Base-by-base conservation (phyloP, 768 basidiomycete species). In the Lentinula guzmanii region DNA sequence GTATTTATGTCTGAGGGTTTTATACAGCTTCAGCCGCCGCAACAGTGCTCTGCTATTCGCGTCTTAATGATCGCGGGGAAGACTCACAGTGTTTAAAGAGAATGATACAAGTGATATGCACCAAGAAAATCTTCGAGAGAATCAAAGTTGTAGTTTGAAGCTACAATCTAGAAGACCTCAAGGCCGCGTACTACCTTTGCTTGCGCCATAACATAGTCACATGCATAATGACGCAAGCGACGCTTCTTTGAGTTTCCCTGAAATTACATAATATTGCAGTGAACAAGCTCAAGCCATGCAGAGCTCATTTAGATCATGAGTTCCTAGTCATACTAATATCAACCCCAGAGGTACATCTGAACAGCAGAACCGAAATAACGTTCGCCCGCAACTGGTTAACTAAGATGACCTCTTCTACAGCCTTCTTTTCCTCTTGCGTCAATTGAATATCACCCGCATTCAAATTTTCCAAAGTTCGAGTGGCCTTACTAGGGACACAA, bases 391-490 rank as follows among this genome's bases (percentile, higher is more conserved):
- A 59, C 58, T 34, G 39, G 33, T 63, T 31, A 34, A 42, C 58
- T 15, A 31, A 56, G 7, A 64, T 39, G 15, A 64, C 43, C 16
- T 57, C 16, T 7, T 18, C 11, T 42, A 52, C 18, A 6, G 33
- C 28, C 3, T 21, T 10, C 35, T 61, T 28, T 18, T 58, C 53
- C 42, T 55, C 51, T 28, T 52, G 15, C n/a, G 42, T 21, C 11
- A 45, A 41, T 24, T 34, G 33, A 1, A 55, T 66, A 34, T 79
- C 70, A 39, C 76, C 77, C 0, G 77, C 79, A 13, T 67, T 67
- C 54, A 78, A 69, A 53, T 82, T 82, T 64, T 85, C 79, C 45
- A 74, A 63, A 11, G 81, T 78, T 33, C 81, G 74, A 3, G 62
- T 57, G 24, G 65, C 60, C 60, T 66, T 67, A 43, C 63, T 67